Evolutionary conservation across 495 filamentous ascomycete genomes (phyloP), one percentile per base, ranked within the genome.

Genomic region (Penicillium angulare): DNA sequence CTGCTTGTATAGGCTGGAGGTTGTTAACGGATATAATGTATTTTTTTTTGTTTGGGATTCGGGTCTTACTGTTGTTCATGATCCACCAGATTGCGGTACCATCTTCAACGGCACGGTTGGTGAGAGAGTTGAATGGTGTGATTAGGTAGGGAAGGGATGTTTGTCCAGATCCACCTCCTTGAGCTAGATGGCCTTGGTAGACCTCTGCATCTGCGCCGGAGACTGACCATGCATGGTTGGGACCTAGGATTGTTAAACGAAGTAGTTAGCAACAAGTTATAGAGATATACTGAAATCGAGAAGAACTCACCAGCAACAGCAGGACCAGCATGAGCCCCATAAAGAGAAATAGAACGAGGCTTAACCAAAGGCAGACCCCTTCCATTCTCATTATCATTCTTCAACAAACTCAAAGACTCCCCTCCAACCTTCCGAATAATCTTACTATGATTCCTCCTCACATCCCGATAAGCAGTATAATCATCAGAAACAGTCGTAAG

Each of bases 291-390:
- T n/a, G n/a, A n/a, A 40, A 60, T 52, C 4, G 26, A 33, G 13
- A 43, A 35, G 51, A 92, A 92, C 2, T 86, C 84, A 1, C 88
- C 89, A 69, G 73, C 69, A 0, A 76, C 74, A 47, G 80, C 85
- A 12, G 77, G 68, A 2, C 22, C 81, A 15, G 85, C 86, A 53
- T 87, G 83, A 21, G 78, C 78, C 13, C 84, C 84, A 50, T 86
- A 82, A 13, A 87, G 74, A 3, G 74, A 79, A 35, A 87, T 76
- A 50, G 71, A 78, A 45, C 61, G 65, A 0, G 78, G 75, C 5
- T 64, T 64, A 12, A 68, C 71, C 20, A 87, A 61, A 0, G 83
- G 84, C 1, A 87, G 63, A 16, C 73, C 68, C 12, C 34, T 13
- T 6, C 34, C 34, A 41, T 18, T 41, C 23, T 66, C 62, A 29